Evolutionary conservation across 139 green algal species (phyloP).

Genomic region (Tetraselmis chui): DNA sequence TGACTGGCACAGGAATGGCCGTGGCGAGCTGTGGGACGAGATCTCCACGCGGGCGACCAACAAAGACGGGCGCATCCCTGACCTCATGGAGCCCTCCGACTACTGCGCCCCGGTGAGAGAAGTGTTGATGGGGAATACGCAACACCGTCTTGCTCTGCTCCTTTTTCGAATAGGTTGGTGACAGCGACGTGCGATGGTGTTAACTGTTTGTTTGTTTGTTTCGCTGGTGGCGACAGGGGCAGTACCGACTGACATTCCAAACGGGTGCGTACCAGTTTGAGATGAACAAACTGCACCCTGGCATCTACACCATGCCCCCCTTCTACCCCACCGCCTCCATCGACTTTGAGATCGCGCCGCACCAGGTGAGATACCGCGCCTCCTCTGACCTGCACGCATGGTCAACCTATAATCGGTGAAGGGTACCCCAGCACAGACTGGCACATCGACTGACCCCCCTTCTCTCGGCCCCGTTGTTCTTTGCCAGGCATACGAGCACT

Average conservation of each 20-base stretch:
- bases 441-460: too few relatives aligned
- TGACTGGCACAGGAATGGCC: background rate
- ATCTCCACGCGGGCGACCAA: constrained; percentile 60
- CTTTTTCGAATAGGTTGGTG: too few relatives aligned
- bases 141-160: too few relatives aligned
- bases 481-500: constrained; percentile 74
- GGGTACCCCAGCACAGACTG: too few relatives aligned
- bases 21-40: constrained; percentile 32
- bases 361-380: too few relatives aligned
- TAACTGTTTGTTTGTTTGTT: too few relatives aligned
- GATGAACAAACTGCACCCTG: constrained; percentile 34
- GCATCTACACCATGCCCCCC: constrained; percentile 36
- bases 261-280: constrained; percentile 59
- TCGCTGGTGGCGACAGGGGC: constrained; percentile 10
- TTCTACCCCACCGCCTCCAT: constrained; percentile 79
- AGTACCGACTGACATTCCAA: constrained; percentile 78
- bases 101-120: background rate
- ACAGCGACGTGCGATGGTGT: too few relatives aligned
- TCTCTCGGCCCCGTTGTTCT: too few relatives aligned
- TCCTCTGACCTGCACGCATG: too few relatives aligned
- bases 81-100: constrained; percentile 3
- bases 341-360: constrained; percentile 59
- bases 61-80: constrained; percentile 54
- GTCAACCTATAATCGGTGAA: too few relatives aligned
- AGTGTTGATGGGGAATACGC: too few relatives aligned